A percentile compares a stretch with the other conserved stretches of the same genome.
Conservation (phyloP, 106 monocot genomes). For the Alisma plantagoaquatica region DNA sequence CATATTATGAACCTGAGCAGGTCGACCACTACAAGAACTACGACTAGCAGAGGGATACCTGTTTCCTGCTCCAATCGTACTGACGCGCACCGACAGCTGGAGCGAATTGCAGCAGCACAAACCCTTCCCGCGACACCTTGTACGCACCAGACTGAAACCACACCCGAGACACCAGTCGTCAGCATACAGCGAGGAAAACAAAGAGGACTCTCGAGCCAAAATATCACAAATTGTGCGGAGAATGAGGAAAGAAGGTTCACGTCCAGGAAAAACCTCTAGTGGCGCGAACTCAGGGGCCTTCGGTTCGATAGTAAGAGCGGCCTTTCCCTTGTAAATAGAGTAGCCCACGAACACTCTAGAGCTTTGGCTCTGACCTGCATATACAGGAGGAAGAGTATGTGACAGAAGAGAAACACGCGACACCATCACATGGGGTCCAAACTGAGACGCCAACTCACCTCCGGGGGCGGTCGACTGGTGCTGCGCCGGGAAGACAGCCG, state of each 20-base stretch:
- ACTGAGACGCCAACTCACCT: background rate
- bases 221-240: no score
- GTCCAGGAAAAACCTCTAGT: constrained; percentile 42
- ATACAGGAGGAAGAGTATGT: background rate
- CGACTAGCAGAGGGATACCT: constrained; percentile 33
- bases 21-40: background rate
- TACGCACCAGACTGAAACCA: constrained; percentile 63
- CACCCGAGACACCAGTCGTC: background rate
- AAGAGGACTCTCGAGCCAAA: no score
- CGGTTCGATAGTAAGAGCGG: constrained; percentile 68
- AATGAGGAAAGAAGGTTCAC: background rate
- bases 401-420: background rate
- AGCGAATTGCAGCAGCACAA: constrained; percentile 77
- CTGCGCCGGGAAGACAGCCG: background rate
- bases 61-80: constrained; percentile 91
- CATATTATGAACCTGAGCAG: background rate
- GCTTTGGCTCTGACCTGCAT: constrained; percentile 11
- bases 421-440: background rate
- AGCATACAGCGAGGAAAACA: no score
- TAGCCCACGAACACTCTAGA: constrained; percentile 62
- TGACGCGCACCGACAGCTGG: constrained; percentile 67
- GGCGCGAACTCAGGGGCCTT: constrained; percentile 73
- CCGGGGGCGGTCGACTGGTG: no score
- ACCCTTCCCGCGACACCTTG: constrained; percentile 82
- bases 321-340: constrained; percentile 96